phyloP scores from a whole-genome alignment of 163 green algal species.

The Prototheca stagnorum region DNA sequence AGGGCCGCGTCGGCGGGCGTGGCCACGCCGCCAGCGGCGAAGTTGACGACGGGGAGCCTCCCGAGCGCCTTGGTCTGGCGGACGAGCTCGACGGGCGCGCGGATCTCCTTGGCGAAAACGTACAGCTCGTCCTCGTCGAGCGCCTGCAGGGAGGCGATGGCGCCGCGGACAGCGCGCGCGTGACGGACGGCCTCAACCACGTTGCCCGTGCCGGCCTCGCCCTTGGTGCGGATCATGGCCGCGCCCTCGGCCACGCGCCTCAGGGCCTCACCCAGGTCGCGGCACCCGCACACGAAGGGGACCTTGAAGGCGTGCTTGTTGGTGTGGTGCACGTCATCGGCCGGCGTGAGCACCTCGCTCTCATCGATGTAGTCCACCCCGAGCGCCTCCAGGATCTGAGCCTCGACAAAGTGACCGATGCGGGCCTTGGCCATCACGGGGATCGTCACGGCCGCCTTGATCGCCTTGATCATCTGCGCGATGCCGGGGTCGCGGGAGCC shows the following conservation, averaged over 20 bases:
- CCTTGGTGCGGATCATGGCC: constrained; percentile 97
- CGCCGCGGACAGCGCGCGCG: constrained; percentile 81
- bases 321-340: constrained; percentile 98
- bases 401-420: constrained; percentile 99
- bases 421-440: constrained; percentile 98
- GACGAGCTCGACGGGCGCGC: constrained; percentile 87
- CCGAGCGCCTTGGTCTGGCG: constrained; percentile 87
- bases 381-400: constrained; percentile 92
- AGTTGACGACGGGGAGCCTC: constrained; percentile 97
- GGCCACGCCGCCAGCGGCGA: constrained; percentile 92
- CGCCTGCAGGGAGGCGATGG: constrained; percentile 81
- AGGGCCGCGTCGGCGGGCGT: constrained; percentile 94
- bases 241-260: constrained; percentile 89
- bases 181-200: constrained; percentile 97
- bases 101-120: constrained; percentile 98
- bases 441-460: constrained; percentile 94
- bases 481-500: too few species aligned
- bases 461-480: constrained; percentile 87
- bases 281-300: constrained; percentile 96
- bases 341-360: constrained; percentile 94
- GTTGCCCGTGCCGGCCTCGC: constrained; percentile 95
- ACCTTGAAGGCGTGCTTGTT: constrained; percentile 99
- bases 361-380: constrained; percentile 98
- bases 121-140: constrained; percentile 99
- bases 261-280: constrained; percentile 97